Percentiles rank a stretch among this genome's conserved stretches.
Evolutionary conservation across 768 basidiomycete genomes (phyloP).

Genomic region (Gyrodon lividus): DNA sequence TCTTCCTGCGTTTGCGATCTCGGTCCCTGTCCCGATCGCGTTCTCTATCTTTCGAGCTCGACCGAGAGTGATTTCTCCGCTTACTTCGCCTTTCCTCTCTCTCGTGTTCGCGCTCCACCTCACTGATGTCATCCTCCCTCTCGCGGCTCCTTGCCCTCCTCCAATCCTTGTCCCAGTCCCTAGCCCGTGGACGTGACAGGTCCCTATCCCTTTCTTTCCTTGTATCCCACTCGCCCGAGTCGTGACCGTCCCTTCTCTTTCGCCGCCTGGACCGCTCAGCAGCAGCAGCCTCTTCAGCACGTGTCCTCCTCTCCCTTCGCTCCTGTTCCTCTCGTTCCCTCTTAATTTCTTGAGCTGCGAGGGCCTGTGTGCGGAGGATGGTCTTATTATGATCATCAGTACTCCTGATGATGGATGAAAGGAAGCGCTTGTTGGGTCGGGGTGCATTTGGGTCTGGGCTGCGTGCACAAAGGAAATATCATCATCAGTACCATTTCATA

Average conservation of each 20-base stretch:
- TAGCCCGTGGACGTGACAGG: constrained; percentile 42
- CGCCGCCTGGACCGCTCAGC: constrained; percentile 56
- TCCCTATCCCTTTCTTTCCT: constrained; percentile 44
- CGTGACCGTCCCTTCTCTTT: constrained; percentile 30
- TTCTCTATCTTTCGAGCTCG: constrained; percentile 25
- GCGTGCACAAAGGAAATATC: not conserved
- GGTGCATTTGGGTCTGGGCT: constrained; percentile 75
- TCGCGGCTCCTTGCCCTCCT: constrained; percentile 54
- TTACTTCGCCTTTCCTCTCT: constrained; percentile 19
- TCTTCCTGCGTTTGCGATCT: constrained; percentile 19
- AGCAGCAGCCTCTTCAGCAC: constrained; percentile 75
- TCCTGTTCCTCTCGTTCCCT: constrained; percentile 65
- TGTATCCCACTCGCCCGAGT: constrained; percentile 32
- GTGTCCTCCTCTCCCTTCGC: constrained; percentile 53
- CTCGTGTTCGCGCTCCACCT: constrained; percentile 29
- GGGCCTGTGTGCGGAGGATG: constrained; percentile 69
- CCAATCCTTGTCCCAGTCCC: constrained; percentile 42
- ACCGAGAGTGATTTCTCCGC: constrained; percentile 29
- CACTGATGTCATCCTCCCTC: constrained; percentile 41
- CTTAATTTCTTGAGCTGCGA: constrained; percentile 72
- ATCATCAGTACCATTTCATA: not conserved
- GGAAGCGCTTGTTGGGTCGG: constrained; percentile 78
- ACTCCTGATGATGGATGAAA: constrained; percentile 82
- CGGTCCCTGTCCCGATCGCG: constrained; percentile 13
- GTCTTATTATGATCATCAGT: constrained; percentile 96